These are phyloP conservation scores for Xylaria bambusicola DNA, from an alignment of 495 filamentous ascomycete genomes.

Conservation along the genomic window DNA sequence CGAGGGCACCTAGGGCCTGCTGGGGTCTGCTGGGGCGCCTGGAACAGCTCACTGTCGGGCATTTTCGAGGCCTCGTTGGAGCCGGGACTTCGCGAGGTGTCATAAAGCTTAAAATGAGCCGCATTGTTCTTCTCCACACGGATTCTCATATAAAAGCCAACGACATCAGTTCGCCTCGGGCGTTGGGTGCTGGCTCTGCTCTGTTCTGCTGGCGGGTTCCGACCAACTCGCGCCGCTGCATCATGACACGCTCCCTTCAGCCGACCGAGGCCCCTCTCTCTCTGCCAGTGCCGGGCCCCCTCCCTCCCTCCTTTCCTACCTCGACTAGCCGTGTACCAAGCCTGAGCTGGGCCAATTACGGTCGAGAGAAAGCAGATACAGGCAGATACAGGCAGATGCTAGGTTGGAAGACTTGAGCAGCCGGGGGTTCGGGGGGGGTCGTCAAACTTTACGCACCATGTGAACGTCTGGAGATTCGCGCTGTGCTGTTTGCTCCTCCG, in stretches of 20 bases:
- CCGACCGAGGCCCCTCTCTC: neutral
- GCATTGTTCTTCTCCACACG: slow-evolving; percentile 33
- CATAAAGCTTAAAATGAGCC: slow-evolving; percentile 37
- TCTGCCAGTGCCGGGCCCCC: neutral
- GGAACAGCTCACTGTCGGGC: slow-evolving; percentile 26
- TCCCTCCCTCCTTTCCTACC: neutral
- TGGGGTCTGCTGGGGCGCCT: no score
- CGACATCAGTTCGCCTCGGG: slow-evolving; percentile 21
- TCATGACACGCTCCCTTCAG: neutral
- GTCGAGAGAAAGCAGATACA: no score
- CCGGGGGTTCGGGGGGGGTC: neutral
- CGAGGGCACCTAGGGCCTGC: no score
- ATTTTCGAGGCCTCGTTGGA: slow-evolving; percentile 28
- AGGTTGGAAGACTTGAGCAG: no score
- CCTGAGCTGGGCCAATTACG: no score
- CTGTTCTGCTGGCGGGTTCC: neutral
- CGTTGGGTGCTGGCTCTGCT: neutral
- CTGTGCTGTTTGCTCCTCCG: neutral
- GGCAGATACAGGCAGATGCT: no score
- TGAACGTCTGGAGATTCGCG: neutral
- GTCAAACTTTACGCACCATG: slow-evolving; percentile 2
- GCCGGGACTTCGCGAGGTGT: slow-evolving; percentile 35
- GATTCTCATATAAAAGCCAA: slow-evolving; percentile 24
- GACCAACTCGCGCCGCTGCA: neutral
- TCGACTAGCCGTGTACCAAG: no score